A percentile compares a stretch with the other conserved stretches of the same genome.
Evolutionary conservation across 345 rosid species (phyloP).

Genomic region (Citrus inodora): DNA sequence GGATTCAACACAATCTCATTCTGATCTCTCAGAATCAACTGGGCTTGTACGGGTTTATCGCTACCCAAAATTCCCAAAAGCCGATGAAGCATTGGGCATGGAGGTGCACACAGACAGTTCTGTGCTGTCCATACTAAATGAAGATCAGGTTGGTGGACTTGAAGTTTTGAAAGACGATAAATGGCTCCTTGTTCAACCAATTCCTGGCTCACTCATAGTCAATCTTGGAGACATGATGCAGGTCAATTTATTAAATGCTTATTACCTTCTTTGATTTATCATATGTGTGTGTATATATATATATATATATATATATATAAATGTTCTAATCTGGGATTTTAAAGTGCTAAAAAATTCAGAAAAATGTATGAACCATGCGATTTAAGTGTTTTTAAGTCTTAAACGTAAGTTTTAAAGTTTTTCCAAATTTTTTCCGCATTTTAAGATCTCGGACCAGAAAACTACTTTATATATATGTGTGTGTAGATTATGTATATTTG

Average conservation of each 20-base stretch:
- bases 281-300: too few species aligned
- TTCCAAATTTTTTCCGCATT: rapidly evolving
- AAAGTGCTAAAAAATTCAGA: too few species aligned
- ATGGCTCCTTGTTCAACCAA: constrained; percentile 55
- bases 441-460: too few species aligned
- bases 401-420: too few species aligned
- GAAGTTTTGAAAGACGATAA: constrained; percentile 51
- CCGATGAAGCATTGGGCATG: constrained; percentile 40
- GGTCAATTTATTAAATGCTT: constrained; percentile 27
- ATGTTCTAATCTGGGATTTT: rapidly evolving
- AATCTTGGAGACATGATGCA: constrained; percentile 93
- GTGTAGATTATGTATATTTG: too few species aligned
- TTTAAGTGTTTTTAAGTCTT: too few species aligned
- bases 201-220: constrained; percentile 44
- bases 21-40: constrained; percentile 46
- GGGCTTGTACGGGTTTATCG: constrained; percentile 59
- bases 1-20: constrained; percentile 23
- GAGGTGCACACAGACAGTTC: constrained; percentile 81
- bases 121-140: constrained; percentile 54
- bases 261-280: too few species aligned
- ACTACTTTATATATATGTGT: too few species aligned
- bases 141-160: constrained; percentile 66
- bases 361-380: too few species aligned
- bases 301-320: too few species aligned
- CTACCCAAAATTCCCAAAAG: constrained; percentile 35